These are phyloP conservation scores for Salix brachista DNA, from an alignment of 345 rosid genomes.

Conservation along the genomic window DNA sequence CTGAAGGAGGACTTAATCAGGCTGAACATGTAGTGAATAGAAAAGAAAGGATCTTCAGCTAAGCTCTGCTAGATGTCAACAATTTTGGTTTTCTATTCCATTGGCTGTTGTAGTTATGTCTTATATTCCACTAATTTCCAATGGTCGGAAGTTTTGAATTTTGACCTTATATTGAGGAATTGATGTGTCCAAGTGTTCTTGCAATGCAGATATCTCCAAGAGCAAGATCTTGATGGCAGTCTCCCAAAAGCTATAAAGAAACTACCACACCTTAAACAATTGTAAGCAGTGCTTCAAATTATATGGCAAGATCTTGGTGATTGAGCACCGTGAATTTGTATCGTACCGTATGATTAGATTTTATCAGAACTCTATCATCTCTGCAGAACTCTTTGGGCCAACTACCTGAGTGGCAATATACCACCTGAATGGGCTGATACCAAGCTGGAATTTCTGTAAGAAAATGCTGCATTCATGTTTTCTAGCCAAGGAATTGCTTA, in stretches of 20 bases:
- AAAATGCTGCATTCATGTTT: background rate
- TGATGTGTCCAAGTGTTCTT: background rate
- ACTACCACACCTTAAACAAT: constrained; percentile 7
- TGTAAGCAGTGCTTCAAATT: constrained; percentile 1
- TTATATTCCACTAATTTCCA: background rate
- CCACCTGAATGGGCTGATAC: constrained; percentile 17
- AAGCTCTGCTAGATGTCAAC: background rate
- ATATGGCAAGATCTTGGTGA: background rate
- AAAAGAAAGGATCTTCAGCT: background rate
- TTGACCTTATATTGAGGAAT: background rate
- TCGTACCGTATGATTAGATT: background rate
- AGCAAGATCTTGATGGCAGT: constrained; percentile 10
- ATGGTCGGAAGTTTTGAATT: background rate
- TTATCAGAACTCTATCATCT: background rate
- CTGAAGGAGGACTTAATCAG: background rate
- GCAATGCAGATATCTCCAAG: background rate
- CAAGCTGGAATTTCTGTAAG: constrained; percentile 14
- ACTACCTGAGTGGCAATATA: constrained; percentile 15
- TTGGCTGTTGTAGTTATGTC: too few relatives aligned
- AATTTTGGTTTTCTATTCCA: background rate
- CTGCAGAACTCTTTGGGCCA: constrained; percentile 7
- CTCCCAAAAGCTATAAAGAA: constrained; percentile 12
- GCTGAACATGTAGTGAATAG: background rate
- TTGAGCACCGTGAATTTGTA: background rate
- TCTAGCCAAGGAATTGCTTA: background rate